Evolutionary conservation across 2,329 filamentous ascomycete species (phyloP).

Genomic region (Penicillium vulpinum): DNA sequence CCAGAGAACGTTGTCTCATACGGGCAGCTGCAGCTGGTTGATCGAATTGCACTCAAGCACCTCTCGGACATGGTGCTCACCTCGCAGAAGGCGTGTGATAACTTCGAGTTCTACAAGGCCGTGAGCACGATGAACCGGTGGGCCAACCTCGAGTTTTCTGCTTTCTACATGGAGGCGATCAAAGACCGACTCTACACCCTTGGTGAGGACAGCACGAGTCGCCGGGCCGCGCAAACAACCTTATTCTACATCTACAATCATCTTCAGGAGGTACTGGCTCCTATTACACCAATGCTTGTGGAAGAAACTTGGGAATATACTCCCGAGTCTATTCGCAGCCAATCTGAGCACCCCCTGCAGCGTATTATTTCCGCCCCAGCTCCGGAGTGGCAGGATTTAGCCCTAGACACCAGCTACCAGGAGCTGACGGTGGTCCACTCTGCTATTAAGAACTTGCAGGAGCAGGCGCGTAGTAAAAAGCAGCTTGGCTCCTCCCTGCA

Average conservation of each 20-base stretch:
- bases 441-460: conserved; percentile 73
- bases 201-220: conserved; percentile 63
- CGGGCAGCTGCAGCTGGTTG: conserved; percentile 59
- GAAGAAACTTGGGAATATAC: conserved; percentile 85
- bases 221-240: conserved; percentile 57
- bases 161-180: conserved; percentile 89
- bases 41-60: conserved; percentile 76
- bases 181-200: conserved; percentile 93
- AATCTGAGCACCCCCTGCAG: conserved; percentile 48
- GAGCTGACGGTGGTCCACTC: conserved; percentile 54
- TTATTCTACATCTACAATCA: conserved; percentile 66
- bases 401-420: conserved; percentile 51
- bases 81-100: conserved; percentile 65
- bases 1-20: conserved; percentile 42
- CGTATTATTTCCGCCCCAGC: conserved; percentile 36
- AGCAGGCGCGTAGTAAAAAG: conserved; percentile 70
- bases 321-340: conserved; percentile 62
- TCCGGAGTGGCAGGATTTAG: conserved; percentile 41
- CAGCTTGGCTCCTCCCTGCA: conserved; percentile 78
- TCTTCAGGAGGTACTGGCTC: conserved; percentile 74
- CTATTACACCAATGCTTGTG: conserved; percentile 78
- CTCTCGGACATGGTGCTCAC: conserved; percentile 65
- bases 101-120: conserved; percentile 80
- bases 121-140: conserved; percentile 74
- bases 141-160: conserved; percentile 78